Evolutionary conservation across 331 rosid genomes (phyloP).

Genomic region (Saraca asoca): DNA sequence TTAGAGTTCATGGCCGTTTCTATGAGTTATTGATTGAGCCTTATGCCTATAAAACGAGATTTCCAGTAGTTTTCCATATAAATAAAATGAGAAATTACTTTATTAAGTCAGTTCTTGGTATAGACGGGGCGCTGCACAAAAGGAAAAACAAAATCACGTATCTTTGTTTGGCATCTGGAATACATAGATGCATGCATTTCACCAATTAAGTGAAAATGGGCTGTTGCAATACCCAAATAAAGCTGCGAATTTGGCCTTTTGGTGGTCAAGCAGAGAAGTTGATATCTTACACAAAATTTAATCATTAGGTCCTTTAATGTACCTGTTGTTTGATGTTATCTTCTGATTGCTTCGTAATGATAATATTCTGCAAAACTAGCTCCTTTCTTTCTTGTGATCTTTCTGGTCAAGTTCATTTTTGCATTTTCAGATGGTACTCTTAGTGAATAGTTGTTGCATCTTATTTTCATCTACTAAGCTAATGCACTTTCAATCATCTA

Average conservation of each 20-base stretch:
- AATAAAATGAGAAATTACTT: constrained; percentile 21
- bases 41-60: too few relatives aligned
- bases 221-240: too few relatives aligned
- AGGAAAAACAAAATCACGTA: not conserved
- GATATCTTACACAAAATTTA: not conserved
- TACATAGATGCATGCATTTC: constrained; percentile 4
- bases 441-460: not conserved
- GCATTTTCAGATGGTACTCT: not conserved
- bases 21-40: constrained; percentile 11
- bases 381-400: constrained; percentile 2
- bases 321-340: constrained; percentile 10
- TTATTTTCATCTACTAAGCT: not conserved
- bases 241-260: not conserved
- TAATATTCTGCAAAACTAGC: constrained; percentile 11
- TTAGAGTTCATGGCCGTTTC: not conserved
- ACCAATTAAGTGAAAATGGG: too few relatives aligned
- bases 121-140: not conserved
- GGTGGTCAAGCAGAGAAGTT: not conserved
- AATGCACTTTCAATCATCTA: constrained; percentile 2
- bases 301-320: constrained; percentile 4
- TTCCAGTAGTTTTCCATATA: too few relatives aligned
- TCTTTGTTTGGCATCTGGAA: constrained; percentile 21
- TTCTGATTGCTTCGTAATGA: not conserved
- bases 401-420: not conserved
- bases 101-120: constrained; percentile 9